A percentile compares a stretch with the other conserved stretches of the same genome.
These are phyloP conservation scores for Aspergillus sclerotioniger DNA, from an alignment of 495 filamentous ascomycete species.

Conservation along the genomic window DNA sequence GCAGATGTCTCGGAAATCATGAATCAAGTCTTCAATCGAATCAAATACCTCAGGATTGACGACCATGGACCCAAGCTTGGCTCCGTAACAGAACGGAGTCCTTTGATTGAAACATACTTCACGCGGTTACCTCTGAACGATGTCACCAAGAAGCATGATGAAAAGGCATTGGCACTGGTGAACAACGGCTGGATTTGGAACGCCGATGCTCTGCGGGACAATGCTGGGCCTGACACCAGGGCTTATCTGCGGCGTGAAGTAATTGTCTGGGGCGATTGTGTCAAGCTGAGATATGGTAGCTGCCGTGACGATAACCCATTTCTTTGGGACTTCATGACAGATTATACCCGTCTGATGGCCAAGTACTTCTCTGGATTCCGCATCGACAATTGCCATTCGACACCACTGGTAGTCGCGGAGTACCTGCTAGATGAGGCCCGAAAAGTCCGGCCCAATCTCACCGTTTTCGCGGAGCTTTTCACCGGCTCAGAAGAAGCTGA, in stretches of 20 bases:
- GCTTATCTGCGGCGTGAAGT: conserved; percentile 93
- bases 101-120: conserved; percentile 95
- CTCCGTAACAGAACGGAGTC: conserved; percentile 67
- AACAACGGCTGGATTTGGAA: conserved; percentile 99
- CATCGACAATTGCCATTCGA: conserved; percentile 98
- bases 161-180: conserved; percentile 75
- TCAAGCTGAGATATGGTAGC: conserved; percentile 89
- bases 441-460: conserved; percentile 80
- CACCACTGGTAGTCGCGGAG: conserved; percentile 87
- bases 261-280: conserved; percentile 98
- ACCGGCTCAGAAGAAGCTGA: conserved; percentile 95
- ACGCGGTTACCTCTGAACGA: conserved; percentile 83
- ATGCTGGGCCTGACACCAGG: conserved; percentile 82
- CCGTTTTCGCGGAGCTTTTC: conserved; percentile 94
- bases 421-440: conserved; percentile 91
- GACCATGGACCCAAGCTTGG: conserved; percentile 88
- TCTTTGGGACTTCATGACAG: conserved; percentile 93
- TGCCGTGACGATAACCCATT: conserved; percentile 83
- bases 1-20: conserved; percentile 76
- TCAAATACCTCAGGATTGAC: conserved; percentile 89
- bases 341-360: conserved; percentile 89
- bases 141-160: conserved; percentile 70
- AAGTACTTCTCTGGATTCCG: conserved; percentile 95
- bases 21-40: conserved; percentile 87
- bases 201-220: conserved; percentile 88